These are phyloP conservation scores for Vigna angularis DNA, from an alignment of 306 rosid species.

Conservation along the genomic window DNA sequence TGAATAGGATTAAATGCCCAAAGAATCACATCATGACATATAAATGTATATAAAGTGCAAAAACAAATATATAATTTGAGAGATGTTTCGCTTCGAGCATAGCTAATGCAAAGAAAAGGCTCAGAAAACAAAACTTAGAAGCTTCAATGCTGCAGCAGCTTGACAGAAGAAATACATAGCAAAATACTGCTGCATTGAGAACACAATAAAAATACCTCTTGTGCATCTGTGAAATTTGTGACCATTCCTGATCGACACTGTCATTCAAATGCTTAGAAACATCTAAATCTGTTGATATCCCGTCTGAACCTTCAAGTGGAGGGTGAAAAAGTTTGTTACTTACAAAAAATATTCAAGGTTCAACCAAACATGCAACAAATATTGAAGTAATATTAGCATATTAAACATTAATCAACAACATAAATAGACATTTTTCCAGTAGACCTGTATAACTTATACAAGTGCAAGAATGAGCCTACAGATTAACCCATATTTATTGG, in stretches of 20 bases:
- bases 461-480: neutral
- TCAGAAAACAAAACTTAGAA: slow-evolving; percentile 30
- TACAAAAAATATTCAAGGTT: neutral
- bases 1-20: slow-evolving; percentile 33
- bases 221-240: slow-evolving; percentile 61
- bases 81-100: slow-evolving; percentile 29
- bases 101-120: neutral
- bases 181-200: slow-evolving; percentile 32
- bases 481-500: neutral
- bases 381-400: neutral
- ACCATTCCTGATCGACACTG: slow-evolving; percentile 77
- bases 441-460: neutral
- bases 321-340: slow-evolving; percentile 28
- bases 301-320: slow-evolving; percentile 52
- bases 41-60: slow-evolving; percentile 20
- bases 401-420: neutral
- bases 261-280: slow-evolving; percentile 50
- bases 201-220: slow-evolving; percentile 58
- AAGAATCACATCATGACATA: neutral
- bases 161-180: slow-evolving; percentile 1
- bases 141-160: slow-evolving; percentile 8
- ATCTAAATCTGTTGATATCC: slow-evolving; percentile 51
- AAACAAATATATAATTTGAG: slow-evolving; percentile 33
- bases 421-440: slow-evolving; percentile 1
- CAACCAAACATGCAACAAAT: slow-evolving; percentile 18